phyloP scores from a whole-genome alignment of 1,284 basidiomycete species.

The Leucoagaricus sp. region DNA sequence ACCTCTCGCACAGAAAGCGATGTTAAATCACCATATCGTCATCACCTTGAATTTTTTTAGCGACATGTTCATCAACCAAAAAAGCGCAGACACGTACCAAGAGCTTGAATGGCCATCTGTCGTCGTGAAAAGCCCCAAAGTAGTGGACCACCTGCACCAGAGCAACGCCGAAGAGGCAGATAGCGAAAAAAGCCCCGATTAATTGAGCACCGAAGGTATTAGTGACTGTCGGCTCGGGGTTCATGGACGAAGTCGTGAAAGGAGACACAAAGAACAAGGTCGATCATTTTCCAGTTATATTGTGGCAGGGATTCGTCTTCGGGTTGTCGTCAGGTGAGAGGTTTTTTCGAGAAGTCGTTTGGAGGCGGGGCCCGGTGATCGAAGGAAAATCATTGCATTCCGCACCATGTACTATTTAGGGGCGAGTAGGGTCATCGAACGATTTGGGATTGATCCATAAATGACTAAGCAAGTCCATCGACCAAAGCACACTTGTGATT shows the following conservation, averaged over 20 bases:
- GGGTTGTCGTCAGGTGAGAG: no score
- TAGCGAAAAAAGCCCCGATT: neutral
- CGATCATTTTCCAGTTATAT: neutral
- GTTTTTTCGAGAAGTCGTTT: no score
- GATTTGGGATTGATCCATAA: neutral
- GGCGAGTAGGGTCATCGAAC: neutral
- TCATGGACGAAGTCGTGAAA: neutral
- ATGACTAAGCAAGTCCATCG: neutral
- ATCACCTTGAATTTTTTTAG: neutral
- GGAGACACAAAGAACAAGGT: no score
- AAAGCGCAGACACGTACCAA: neutral
- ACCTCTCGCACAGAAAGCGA: neutral
- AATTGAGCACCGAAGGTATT: neutral
- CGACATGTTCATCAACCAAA: neutral
- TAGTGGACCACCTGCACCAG: neutral
- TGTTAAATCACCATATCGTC: neutral
- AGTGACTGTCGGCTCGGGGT: neutral
- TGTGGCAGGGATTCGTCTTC: no score
- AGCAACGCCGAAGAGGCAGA: neutral
- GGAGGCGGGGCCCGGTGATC: no score
- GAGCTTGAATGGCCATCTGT: neutral
- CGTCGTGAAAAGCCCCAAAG: neutral
- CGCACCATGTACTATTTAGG: neutral
- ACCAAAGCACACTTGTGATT: no score
- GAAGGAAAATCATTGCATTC: no score